Evolutionary conservation across 2,329 filamentous ascomycete species (phyloP), one percentile per base, ranked within the genome.

Genomic region (Fusarium napiforme): DNA sequence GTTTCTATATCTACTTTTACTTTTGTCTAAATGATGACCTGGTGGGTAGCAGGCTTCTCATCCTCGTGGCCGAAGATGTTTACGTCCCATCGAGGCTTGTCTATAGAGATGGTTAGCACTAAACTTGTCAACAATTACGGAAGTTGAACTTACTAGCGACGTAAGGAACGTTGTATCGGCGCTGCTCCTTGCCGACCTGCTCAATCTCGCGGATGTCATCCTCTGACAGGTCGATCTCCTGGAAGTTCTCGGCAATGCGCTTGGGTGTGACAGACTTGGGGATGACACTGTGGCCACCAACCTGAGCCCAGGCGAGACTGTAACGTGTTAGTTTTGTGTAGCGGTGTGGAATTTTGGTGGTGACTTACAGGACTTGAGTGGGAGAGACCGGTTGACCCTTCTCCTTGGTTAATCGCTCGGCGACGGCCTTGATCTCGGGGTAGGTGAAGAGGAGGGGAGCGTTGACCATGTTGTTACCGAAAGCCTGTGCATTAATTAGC

Each of bases 341-440:
- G 2, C 2, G 9, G 11, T 32, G 16, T 14, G 0, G 0, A 0
- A 9, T 14, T 4, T 0, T 5, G 1, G 14, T 10, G n/a, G 7
- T 19, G 4, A 34, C 47, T 34, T 50, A 34, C 47, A 50, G 30
- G n/a, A 50, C 47, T 50, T 50, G 47, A 4, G 47, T 50, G 9
- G 47, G 47, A 2, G 47, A 50, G 5, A 50, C 47, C 16, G 47
- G 47, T 5, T 50, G 47, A 8, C 47, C 47, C 47, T 50, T 50
- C 47, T 50, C 47, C 30, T 50, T 50, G 30, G 47, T 50, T 16
- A 50, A 34, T 50, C 47, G 47, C 47, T 50, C 47, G 11, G 47
- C 47, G 30, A 50, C 47, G n/a, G 47, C 47, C 47, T 50, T 50
- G 47, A 50, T 34, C 30, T 50, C 47, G 16, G 47, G 47, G 30